A percentile compares a stretch with the other conserved stretches of the same genome.
Conservation (phyloP, 768 basidiomycete species). For the Cystoderma amianthinum region DNA sequence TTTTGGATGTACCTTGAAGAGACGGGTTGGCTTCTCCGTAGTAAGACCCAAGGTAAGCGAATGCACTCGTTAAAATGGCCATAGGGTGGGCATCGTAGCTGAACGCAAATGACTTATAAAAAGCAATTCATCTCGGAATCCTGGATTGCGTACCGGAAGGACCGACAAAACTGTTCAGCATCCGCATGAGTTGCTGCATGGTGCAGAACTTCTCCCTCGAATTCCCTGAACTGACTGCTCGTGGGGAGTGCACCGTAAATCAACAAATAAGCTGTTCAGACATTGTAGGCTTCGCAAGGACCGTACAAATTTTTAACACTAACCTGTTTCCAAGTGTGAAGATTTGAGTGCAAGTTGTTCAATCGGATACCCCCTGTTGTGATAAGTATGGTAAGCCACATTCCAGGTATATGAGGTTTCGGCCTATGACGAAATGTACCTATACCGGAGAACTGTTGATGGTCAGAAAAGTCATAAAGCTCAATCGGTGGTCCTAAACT, state of each 20-base stretch:
- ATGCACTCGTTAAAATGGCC: conserved; percentile 83
- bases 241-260: conserved; percentile 82
- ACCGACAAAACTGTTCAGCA: conserved; percentile 60
- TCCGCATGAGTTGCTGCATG: conserved; percentile 67
- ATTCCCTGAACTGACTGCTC: conserved; percentile 48
- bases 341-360: conserved; percentile 82
- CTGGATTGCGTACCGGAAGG: conserved; percentile 42
- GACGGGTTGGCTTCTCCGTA: conserved; percentile 88
- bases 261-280: conserved; percentile 61
- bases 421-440: conserved; percentile 28
- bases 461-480: no score
- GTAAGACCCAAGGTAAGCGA: conserved; percentile 84
- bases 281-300: background rate
- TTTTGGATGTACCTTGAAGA: conserved; percentile 50
- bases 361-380: conserved; percentile 78
- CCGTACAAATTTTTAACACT: conserved; percentile 2
- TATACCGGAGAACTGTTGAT: conserved; percentile 64
- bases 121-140: background rate
- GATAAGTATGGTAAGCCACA: background rate
- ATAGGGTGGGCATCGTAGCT: conserved; percentile 92
- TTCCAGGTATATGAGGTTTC: background rate
- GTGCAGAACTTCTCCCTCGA: conserved; percentile 72
- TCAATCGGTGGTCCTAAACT: conserved; percentile 9
- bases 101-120: background rate
- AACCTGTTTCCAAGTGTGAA: conserved; percentile 67